Percentiles rank a stretch among this genome's conserved stretches.
Evolutionary conservation across 768 basidiomycete genomes (phyloP).

Genomic region (Termitomyces sp.): DNA sequence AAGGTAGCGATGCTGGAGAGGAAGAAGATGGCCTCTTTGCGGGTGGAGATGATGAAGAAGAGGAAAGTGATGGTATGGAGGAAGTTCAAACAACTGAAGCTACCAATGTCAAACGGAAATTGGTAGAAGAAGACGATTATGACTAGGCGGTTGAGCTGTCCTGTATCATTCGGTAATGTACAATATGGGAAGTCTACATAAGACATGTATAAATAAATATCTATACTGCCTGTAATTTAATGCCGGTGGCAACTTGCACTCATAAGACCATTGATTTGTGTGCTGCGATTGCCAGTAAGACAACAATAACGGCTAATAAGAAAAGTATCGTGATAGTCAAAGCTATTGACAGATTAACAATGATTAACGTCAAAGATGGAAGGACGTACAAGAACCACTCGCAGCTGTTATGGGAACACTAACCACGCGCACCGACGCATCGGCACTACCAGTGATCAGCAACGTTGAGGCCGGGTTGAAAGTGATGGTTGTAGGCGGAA

Average conservation of each 20-base stretch:
- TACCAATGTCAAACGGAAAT: slow-evolving; percentile 67
- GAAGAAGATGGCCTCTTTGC: slow-evolving; percentile 77
- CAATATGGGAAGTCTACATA: slow-evolving; percentile 3
- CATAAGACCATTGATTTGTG: slow-evolving; percentile 20
- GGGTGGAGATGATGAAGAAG: slow-evolving; percentile 68
- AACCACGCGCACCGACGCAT: slow-evolving; percentile 80
- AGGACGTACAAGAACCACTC: slow-evolving; percentile 46
- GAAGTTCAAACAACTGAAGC: slow-evolving; percentile 51
- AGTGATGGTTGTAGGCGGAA: slow-evolving; percentile 82
- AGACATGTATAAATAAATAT: slow-evolving; percentile 4
- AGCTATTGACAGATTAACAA: slow-evolving; percentile 6
- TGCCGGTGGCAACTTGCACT: background rate
- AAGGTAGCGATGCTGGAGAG: slow-evolving; percentile 66
- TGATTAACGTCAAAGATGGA: background rate
- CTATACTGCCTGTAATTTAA: slow-evolving; percentile 5
- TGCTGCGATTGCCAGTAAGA: slow-evolving; percentile 36
- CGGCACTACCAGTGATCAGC: slow-evolving; percentile 85
- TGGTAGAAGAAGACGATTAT: slow-evolving; percentile 86
- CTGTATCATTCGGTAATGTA: slow-evolving; percentile 12
- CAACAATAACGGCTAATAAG: slow-evolving; percentile 34
- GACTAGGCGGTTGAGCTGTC: slow-evolving; percentile 35
- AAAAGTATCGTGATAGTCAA: slow-evolving; percentile 27
- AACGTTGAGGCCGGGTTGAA: slow-evolving; percentile 83
- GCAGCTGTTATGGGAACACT: slow-evolving; percentile 52
- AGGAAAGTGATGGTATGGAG: slow-evolving; percentile 81